A percentile compares a stretch with the other conserved stretches of the same genome.
Conservation (phyloP, 768 basidiomycete species). For the Coprinellus micaceus region DNA sequence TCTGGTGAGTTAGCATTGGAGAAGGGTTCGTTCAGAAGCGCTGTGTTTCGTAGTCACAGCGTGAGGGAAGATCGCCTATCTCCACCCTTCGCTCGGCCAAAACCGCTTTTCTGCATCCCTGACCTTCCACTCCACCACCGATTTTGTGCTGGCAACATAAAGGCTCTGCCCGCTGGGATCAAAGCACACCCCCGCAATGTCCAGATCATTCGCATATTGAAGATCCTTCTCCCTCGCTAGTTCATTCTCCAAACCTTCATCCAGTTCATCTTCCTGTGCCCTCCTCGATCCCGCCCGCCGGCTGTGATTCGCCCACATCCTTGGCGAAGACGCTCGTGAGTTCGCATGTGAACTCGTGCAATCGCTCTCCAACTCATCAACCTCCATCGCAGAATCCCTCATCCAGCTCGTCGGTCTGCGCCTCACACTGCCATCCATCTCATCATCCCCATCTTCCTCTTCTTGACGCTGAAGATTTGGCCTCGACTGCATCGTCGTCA, state of each 20-base stretch:
- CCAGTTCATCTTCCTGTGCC: conserved; percentile 13
- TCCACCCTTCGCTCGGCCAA: conserved; percentile 57
- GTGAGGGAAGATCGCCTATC: conserved; percentile 16
- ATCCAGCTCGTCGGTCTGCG: conserved; percentile 9
- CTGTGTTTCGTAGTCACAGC: neutral
- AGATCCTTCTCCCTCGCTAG: conserved; percentile 8
- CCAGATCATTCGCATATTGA: conserved; percentile 26
- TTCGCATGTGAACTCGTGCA: neutral
- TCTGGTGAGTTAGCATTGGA: no score
- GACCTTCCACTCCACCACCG: conserved; percentile 27
- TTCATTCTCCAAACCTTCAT: conserved; percentile 9
- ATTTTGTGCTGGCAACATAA: conserved; percentile 25
- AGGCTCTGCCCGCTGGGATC: conserved; percentile 28
- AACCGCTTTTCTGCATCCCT: conserved; percentile 69
- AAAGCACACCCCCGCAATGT: conserved; percentile 31
- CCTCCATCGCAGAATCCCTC: conserved; percentile 27
- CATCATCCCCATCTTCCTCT: conserved; percentile 14
- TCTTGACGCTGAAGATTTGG: conserved; percentile 7
- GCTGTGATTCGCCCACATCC: neutral
- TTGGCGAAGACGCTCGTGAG: conserved; percentile 6
- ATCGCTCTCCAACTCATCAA: conserved; percentile 48
- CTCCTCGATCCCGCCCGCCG: conserved; percentile 8
- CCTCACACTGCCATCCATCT: conserved; percentile 28
- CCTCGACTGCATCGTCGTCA: conserved; percentile 29
- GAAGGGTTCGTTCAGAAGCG: no score